phyloP scores from a whole-genome alignment of 768 basidiomycete genomes.

The Chlorophyllum brunneum region DNA sequence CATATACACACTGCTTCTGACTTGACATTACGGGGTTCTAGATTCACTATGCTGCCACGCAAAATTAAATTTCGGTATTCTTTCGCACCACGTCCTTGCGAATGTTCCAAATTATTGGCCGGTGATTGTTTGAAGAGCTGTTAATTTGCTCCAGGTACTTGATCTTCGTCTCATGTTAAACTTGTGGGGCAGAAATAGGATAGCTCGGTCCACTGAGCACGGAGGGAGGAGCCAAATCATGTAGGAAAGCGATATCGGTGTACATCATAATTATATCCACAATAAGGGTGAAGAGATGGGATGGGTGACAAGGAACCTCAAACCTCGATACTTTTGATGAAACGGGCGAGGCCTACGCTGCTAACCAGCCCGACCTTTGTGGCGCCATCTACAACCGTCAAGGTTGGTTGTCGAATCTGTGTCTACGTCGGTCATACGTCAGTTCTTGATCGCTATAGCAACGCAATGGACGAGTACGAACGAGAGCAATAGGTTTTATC shows the following conservation, averaged over 20 bases:
- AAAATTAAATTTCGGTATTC: too few relatives aligned
- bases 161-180: too few relatives aligned
- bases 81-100: too few relatives aligned
- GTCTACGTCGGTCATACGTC: conserved; percentile 9
- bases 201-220: not conserved
- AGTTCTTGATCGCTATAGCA: not conserved
- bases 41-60: too few relatives aligned
- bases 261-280: conserved; percentile 10
- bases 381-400: conserved; percentile 46
- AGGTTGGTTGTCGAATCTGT: conserved; percentile 25
- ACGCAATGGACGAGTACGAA: conserved; percentile 31
- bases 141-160: too few relatives aligned
- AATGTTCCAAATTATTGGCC: too few relatives aligned
- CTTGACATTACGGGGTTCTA: too few relatives aligned
- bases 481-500: conserved; percentile 56
- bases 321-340: conserved; percentile 52
- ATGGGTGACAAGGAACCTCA: conserved; percentile 12
- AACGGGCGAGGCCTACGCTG: conserved; percentile 59
- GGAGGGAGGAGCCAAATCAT: too few relatives aligned
- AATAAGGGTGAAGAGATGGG: not conserved
- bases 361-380: conserved; percentile 62
- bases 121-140: too few relatives aligned
- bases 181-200: not conserved
- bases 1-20: too few relatives aligned
- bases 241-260: not conserved